phyloP scores from a whole-genome alignment of 2,329 filamentous ascomycete species.

The Zymoseptoria tritici region DNA sequence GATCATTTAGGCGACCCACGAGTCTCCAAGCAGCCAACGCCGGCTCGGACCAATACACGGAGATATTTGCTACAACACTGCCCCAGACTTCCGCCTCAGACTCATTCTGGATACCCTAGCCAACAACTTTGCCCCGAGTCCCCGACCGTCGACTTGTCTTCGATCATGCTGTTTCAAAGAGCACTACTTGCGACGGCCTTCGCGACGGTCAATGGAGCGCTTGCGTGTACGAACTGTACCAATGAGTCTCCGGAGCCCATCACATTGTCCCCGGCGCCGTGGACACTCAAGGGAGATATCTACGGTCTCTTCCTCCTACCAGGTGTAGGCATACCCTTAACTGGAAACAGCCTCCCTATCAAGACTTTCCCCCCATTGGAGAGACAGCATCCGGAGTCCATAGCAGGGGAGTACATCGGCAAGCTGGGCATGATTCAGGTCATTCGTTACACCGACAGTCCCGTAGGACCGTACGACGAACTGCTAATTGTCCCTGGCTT shows the following conservation, averaged over 20 bases:
- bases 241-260: not conserved
- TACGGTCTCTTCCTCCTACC: not conserved
- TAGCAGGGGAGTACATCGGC: not conserved
- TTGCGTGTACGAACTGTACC: not conserved
- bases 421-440: slow-evolving; percentile 6
- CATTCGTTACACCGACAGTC: slow-evolving; percentile 8
- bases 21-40: not conserved
- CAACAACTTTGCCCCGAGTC: not conserved
- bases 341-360: not conserved
- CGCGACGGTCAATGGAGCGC: not conserved
- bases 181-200: not conserved
- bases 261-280: not conserved
- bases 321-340: not conserved
- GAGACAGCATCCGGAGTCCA: not conserved
- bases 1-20: not conserved
- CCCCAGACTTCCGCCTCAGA: too few species aligned
- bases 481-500: slow-evolving; percentile 7
- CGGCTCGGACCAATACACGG: not conserved
- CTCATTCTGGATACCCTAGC: too few species aligned
- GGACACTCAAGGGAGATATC: not conserved
- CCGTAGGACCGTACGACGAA: slow-evolving; percentile 8
- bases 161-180: not conserved
- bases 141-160: not conserved
- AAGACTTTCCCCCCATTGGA: not conserved
- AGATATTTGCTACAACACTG: not conserved